Evolutionary conservation across 106 monocot species (phyloP).

Genomic region (Phalaenopsis equestris): DNA sequence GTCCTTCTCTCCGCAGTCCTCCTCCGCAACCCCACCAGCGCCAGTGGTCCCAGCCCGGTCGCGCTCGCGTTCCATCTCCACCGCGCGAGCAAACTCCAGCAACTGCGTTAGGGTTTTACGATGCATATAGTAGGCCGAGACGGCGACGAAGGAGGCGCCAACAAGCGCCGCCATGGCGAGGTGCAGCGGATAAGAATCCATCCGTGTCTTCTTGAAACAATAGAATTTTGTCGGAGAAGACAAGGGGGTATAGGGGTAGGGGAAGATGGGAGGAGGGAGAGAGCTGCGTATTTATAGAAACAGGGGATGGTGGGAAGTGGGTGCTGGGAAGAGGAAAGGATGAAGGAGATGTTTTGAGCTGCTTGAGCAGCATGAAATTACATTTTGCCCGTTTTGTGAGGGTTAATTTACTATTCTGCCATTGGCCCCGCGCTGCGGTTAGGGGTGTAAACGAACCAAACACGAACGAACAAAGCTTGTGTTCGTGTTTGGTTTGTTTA

Average conservation of each 20-base stretch:
- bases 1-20: background rate
- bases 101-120: constrained; percentile 63
- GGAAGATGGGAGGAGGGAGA: background rate
- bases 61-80: constrained; percentile 20
- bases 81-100: constrained; percentile 54
- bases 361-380: too few relatives aligned
- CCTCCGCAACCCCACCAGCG: background rate
- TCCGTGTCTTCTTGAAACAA: background rate
- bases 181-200: constrained; percentile 57
- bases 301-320: background rate
- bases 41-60: background rate
- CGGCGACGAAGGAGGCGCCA: constrained; percentile 71
- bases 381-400: too few relatives aligned
- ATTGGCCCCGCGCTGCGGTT: too few relatives aligned
- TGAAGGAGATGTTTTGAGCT: background rate
- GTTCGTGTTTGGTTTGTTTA: too few relatives aligned
- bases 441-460: too few relatives aligned
- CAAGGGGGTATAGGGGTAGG: too few relatives aligned
- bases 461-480: too few relatives aligned
- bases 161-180: constrained; percentile 85
- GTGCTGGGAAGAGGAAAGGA: background rate
- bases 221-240: background rate
- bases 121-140: constrained; percentile 84
- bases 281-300: constrained; percentile 4
- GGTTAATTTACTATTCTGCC: too few relatives aligned